Base-by-base conservation (phyloP, 805 yeast genomes). In the Saturnispora quitensis region DNA sequence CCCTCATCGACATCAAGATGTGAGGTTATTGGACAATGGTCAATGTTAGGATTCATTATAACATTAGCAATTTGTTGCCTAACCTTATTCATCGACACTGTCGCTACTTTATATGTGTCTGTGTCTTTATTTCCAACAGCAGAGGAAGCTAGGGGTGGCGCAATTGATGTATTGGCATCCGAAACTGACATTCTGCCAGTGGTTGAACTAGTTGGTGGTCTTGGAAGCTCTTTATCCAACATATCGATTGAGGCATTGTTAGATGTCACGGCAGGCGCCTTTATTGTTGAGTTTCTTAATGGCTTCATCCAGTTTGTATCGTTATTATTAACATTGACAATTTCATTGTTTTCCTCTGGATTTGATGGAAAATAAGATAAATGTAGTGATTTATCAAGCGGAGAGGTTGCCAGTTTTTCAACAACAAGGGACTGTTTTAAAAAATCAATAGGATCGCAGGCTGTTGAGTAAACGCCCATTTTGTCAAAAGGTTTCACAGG, bases 401-500 rank as follows among this genome's bases (percentile, higher is more conserved):
- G 13, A 27, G 43, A 25, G 9, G 34, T 45, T 3, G 50, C n/a
- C 7, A 55, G 2, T 20, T 52, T 36, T 20, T 34, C 45, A 5
- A 36, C 43, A 5, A 40, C 40, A 25, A 31, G 17, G 15, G 34
- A 27, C 15, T 35, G 38, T 22, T 48, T 52, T 3, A 64, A 49
- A 40, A 58, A 61, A 35, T 56, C 56, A 24, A 65, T 48, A 31
- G 69, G 70, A 55, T 66, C 70, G 4, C 52, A 46, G 3, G 70
- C 62, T 2, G 61, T 53, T 5, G 52, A 55, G 54, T 68, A 68
- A 57, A 69, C 58, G 7, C 73, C 73, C 2, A 61, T 55, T n/a
- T 60, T 53, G 3, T 65, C 60, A 40, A 54, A 58, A 0, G 71
- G 67, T 28, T 56, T 54, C n/a, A 69, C 70, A 1, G 73, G 73